These are phyloP conservation scores for Goffeauzyma gilvescens DNA, from an alignment of 768 basidiomycete species.

Conservation along the genomic window DNA sequence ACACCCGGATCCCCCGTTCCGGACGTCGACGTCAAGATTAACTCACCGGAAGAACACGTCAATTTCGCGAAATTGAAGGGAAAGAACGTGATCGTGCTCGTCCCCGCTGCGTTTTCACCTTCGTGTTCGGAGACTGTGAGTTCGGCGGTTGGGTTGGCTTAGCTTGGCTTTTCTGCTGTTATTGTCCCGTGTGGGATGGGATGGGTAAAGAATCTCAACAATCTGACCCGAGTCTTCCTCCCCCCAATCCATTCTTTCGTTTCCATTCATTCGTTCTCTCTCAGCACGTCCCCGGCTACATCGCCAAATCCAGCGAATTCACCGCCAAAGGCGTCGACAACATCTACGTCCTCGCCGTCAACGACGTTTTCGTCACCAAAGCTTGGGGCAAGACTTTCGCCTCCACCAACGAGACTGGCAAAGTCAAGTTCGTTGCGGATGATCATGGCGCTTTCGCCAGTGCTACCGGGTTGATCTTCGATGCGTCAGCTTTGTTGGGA, in stretches of 20 bases:
- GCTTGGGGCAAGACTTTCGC: constrained; percentile 34
- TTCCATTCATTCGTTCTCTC: constrained; percentile 55
- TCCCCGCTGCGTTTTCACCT: constrained; percentile 42
- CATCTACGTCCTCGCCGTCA: constrained; percentile 51
- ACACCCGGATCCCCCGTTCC: constrained; percentile 40
- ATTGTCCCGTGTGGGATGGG: too few relatives aligned
- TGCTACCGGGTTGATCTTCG: constrained; percentile 43
- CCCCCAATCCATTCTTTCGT: constrained; percentile 1
- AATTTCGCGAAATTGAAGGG: constrained; percentile 26
- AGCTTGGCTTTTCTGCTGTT: too few relatives aligned
- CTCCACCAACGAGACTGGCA: constrained; percentile 40
- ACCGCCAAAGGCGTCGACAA: constrained; percentile 55
- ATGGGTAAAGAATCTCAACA: too few relatives aligned
- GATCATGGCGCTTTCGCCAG: constrained; percentile 45
- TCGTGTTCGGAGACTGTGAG: constrained; percentile 18
- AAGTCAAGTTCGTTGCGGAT: constrained; percentile 44
- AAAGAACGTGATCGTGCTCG: constrained; percentile 39
- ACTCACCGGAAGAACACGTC: constrained; percentile 35
- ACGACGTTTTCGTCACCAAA: constrained; percentile 47
- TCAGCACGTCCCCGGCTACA: constrained; percentile 41
- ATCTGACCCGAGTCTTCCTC: neutral
- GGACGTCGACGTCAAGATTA: constrained; percentile 42
- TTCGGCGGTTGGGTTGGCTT: neutral
- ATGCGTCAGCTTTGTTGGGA: constrained; percentile 46
- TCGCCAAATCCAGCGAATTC: constrained; percentile 49